Evolutionary conservation across 495 filamentous ascomycete genomes (phyloP).

Genomic region (Penicillium subrubescens): DNA sequence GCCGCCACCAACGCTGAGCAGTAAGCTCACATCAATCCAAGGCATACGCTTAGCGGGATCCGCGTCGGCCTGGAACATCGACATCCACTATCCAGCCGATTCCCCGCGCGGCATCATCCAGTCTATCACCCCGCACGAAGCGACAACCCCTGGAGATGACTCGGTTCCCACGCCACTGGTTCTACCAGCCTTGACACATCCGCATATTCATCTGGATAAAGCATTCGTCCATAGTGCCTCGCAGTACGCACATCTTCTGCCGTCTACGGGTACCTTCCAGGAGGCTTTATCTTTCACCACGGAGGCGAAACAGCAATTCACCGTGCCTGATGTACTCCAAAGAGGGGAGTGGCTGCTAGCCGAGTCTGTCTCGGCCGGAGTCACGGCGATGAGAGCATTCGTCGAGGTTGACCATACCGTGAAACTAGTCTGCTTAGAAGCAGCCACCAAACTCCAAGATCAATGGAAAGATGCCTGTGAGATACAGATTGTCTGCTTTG

Average conservation of each 20-base stretch:
- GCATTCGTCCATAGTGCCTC: slow-evolving; percentile 63
- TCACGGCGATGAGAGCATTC: slow-evolving; percentile 72
- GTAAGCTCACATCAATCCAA: slow-evolving; percentile 29
- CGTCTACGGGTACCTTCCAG: slow-evolving; percentile 59
- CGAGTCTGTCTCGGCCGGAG: slow-evolving; percentile 66
- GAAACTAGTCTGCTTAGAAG: slow-evolving; percentile 57
- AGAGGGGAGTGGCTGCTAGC: slow-evolving; percentile 67
- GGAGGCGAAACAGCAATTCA: slow-evolving; percentile 64
- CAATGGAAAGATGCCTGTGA: slow-evolving; percentile 56
- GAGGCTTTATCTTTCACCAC: slow-evolving; percentile 67
- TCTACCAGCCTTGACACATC: slow-evolving; percentile 66
- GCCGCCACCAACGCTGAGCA: slow-evolving; percentile 27
- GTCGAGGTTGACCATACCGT: slow-evolving; percentile 73
- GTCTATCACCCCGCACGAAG: slow-evolving; percentile 35
- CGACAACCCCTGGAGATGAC: not conserved
- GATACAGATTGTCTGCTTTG: slow-evolving; percentile 73
- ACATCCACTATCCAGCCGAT: slow-evolving; percentile 25
- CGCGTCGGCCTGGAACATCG: slow-evolving; percentile 46
- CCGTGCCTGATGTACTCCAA: slow-evolving; percentile 56
- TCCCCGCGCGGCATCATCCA: slow-evolving; percentile 38
- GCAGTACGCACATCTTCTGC: slow-evolving; percentile 61
- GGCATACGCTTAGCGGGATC: slow-evolving; percentile 42
- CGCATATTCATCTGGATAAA: slow-evolving; percentile 79
- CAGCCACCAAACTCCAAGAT: slow-evolving; percentile 58
- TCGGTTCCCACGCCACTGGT: slow-evolving; percentile 23